Evolutionary conservation across 768 basidiomycete species (phyloP).

Genomic region (Galerina marginata): DNA sequence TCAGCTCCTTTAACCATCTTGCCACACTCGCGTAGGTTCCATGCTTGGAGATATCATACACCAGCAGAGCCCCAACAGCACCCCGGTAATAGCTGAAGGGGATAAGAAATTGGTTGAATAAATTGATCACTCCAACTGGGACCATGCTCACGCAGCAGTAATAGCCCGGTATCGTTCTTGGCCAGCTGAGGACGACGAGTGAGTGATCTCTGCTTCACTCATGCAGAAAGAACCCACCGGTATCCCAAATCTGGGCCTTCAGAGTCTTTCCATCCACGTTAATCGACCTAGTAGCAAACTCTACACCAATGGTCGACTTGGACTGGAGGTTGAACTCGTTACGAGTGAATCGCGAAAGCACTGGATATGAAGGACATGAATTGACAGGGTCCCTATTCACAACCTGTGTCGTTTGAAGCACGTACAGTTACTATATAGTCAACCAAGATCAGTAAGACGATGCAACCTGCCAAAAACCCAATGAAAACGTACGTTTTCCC

Average conservation of each 20-base stretch:
- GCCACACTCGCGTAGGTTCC: constrained; percentile 93
- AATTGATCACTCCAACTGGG: neutral
- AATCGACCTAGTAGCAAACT: constrained; percentile 97
- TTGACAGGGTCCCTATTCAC: neutral
- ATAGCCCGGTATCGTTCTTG: constrained; percentile 98
- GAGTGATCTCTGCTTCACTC: constrained; percentile 13
- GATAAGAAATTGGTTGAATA: neutral
- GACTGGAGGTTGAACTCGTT: constrained; percentile 99
- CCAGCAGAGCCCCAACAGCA: constrained; percentile 89
- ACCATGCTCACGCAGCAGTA: constrained; percentile 80
- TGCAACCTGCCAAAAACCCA: constrained; percentile 6
- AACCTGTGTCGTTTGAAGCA: constrained; percentile 16
- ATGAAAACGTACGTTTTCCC: constrained; percentile 91
- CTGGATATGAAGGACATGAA: constrained; percentile 46
- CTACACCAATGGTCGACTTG: constrained; percentile 99
- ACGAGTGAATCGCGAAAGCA: constrained; percentile 99
- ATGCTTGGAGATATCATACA: constrained; percentile 94
- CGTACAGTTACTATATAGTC: constrained; percentile 63
- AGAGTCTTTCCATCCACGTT: constrained; percentile 96
- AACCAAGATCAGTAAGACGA: constrained; percentile 10
- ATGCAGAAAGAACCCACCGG: constrained; percentile 61
- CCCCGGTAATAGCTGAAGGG: constrained; percentile 90
- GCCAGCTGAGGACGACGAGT: constrained; percentile 64
- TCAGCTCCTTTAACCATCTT: constrained; percentile 96
- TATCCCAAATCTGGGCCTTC: constrained; percentile 99